Conservation (phyloP, 129 eudicot genomes). For the Flaveria trinervia region DNA sequence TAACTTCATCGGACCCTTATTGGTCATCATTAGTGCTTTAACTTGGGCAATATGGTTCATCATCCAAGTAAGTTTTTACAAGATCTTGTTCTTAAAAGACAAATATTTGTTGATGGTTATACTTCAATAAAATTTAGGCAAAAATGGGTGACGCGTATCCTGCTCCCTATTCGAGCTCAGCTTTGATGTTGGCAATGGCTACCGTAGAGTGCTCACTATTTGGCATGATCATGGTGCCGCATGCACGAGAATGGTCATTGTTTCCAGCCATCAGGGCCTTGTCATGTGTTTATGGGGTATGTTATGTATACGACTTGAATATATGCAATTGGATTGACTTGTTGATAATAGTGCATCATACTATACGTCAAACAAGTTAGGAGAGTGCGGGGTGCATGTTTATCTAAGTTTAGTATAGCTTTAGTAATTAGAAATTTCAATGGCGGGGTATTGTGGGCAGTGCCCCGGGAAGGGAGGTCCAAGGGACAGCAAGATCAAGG, state of each 20-base stretch:
- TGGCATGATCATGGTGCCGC: slow-evolving; percentile 43
- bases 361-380: too few species aligned
- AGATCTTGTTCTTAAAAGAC: neutral
- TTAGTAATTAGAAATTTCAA: too few species aligned
- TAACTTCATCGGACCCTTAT: slow-evolving; percentile 53
- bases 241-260: slow-evolving; percentile 65
- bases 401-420: too few species aligned
- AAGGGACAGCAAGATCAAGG: too few species aligned
- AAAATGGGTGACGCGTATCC: slow-evolving; percentile 49
- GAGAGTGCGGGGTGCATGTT: too few species aligned
- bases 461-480: too few species aligned
- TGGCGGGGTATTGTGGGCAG: too few species aligned
- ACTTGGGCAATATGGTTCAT: slow-evolving; percentile 71
- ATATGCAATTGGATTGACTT: too few species aligned
- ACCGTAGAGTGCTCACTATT: slow-evolving; percentile 47
- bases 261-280: slow-evolving; percentile 47
- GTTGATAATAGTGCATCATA: too few species aligned
- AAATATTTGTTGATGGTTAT: neutral
- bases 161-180: slow-evolving; percentile 81
- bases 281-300: slow-evolving; percentile 67
- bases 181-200: slow-evolving; percentile 61
- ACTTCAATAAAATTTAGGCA: slow-evolving; percentile 41
- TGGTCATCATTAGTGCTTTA: slow-evolving; percentile 50
- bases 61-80: slow-evolving; percentile 54
- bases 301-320: neutral